Evolutionary conservation across 768 basidiomycete genomes (phyloP).

Genomic region (Boletus subparvulus): DNA sequence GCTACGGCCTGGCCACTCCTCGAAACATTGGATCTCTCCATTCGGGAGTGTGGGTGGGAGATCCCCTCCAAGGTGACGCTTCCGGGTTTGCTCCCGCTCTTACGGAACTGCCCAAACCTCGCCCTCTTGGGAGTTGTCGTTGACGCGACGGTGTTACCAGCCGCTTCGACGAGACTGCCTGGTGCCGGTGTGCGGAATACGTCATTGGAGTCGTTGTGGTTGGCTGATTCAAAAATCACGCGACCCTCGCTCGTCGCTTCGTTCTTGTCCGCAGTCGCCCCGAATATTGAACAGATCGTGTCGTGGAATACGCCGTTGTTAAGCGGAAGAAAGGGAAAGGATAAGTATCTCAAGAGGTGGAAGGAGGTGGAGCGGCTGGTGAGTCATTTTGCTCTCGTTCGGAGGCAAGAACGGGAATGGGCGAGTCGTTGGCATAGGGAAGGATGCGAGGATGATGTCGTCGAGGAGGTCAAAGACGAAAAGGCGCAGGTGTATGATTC

Average conservation of each 20-base stretch:
- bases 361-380: constrained; percentile 23
- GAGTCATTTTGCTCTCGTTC: constrained; percentile 18
- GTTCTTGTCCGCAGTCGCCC: constrained; percentile 30
- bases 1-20: constrained; percentile 29
- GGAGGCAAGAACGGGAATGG: constrained; percentile 25
- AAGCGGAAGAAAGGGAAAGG: constrained; percentile 23
- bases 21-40: constrained; percentile 28
- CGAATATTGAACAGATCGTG: constrained; percentile 29
- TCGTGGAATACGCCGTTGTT: constrained; percentile 33
- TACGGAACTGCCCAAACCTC: constrained; percentile 25
- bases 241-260: constrained; percentile 27
- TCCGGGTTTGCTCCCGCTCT: constrained; percentile 21
- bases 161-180: neutral
- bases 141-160: constrained; percentile 26
- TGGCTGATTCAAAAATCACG: constrained; percentile 29
- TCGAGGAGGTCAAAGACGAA: constrained; percentile 8
- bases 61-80: constrained; percentile 29
- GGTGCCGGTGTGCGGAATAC: constrained; percentile 26
- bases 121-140: constrained; percentile 28
- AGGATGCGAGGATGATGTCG: neutral
- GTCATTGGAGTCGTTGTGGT: constrained; percentile 28
- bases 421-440: neutral
- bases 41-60: constrained; percentile 33
- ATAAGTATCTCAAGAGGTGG: constrained; percentile 28
- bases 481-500: constrained; percentile 19